Evolutionary conservation across 1,284 basidiomycete genomes (phyloP).

Genomic region (Sporisorium iseilematis-ciliati): DNA sequence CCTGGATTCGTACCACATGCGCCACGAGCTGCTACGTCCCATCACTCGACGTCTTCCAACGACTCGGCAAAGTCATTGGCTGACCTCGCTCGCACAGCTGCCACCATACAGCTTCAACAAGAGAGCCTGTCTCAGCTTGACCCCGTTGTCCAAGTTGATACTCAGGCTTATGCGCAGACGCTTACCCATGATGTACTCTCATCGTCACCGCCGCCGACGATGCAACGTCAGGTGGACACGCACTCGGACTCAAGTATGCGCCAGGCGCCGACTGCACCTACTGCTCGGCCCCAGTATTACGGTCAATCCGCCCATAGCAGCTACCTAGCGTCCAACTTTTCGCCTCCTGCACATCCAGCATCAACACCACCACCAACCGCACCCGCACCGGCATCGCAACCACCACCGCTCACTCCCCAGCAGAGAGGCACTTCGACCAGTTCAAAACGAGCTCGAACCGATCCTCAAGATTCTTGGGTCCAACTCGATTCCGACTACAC

Average conservation of each 20-base stretch:
- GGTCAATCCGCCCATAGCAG: conserved; percentile 13
- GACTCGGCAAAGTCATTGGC: background rate
- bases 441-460: background rate
- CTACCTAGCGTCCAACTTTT: conserved; percentile 14
- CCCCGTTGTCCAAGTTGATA: no score
- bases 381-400: background rate
- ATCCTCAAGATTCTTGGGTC: background rate
- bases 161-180: no score
- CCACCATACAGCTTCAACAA: conserved; percentile 2
- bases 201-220: background rate
- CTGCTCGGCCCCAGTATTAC: conserved; percentile 8
- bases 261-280: no score
- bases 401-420: background rate
- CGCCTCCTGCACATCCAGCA: conserved; percentile 2
- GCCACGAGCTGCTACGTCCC: background rate
- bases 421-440: background rate
- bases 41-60: background rate
- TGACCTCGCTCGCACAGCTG: background rate
- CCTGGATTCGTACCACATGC: conserved; percentile 6
- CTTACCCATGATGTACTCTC: background rate
- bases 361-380: no score
- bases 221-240: background rate
- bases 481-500: conserved; percentile 9
- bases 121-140: background rate
- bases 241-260: background rate